Percentiles rank a stretch among this genome's conserved stretches.
phyloP scores from a whole-genome alignment of 1,284 basidiomycete genomes.

The Ganoderma leucocontextum region DNA sequence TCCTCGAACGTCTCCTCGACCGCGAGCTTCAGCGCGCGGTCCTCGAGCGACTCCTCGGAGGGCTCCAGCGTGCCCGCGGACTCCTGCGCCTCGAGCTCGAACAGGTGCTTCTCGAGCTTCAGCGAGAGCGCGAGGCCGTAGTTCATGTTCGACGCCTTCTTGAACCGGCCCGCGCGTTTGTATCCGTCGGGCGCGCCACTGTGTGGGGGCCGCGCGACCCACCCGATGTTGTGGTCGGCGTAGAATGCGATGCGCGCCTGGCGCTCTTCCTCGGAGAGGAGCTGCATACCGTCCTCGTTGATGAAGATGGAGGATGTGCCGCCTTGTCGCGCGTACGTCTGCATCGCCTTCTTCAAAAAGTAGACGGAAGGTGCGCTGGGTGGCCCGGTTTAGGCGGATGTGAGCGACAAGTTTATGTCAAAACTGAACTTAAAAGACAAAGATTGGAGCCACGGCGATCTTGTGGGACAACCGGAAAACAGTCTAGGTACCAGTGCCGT shows the following conservation, averaged over 20 bases:
- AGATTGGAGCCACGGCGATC: constrained; percentile 12
- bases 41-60: constrained; percentile 59
- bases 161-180: constrained; percentile 65
- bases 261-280: constrained; percentile 48
- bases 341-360: constrained; percentile 87
- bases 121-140: constrained; percentile 60
- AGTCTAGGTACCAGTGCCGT: neutral
- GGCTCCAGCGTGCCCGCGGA: constrained; percentile 30
- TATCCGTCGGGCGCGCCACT: constrained; percentile 52
- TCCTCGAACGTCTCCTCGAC: constrained; percentile 73
- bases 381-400: neutral
- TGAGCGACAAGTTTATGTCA: neutral
- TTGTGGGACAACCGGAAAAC: neutral
- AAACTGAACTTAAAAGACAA: neutral
- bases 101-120: constrained; percentile 58
- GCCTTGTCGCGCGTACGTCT: constrained; percentile 85
- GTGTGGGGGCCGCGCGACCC: constrained; percentile 63
- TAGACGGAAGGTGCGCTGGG: constrained; percentile 76
- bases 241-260: constrained; percentile 54
- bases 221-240: constrained; percentile 61
- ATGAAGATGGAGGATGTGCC: constrained; percentile 81
- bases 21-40: constrained; percentile 68
- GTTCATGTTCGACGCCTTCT: constrained; percentile 71
- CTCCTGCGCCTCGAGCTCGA: constrained; percentile 52
- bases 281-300: constrained; percentile 75